These are phyloP conservation scores for Cladophialophora psammophila DNA, from an alignment of 2,329 filamentous ascomycete species.

Conservation along the genomic window DNA sequence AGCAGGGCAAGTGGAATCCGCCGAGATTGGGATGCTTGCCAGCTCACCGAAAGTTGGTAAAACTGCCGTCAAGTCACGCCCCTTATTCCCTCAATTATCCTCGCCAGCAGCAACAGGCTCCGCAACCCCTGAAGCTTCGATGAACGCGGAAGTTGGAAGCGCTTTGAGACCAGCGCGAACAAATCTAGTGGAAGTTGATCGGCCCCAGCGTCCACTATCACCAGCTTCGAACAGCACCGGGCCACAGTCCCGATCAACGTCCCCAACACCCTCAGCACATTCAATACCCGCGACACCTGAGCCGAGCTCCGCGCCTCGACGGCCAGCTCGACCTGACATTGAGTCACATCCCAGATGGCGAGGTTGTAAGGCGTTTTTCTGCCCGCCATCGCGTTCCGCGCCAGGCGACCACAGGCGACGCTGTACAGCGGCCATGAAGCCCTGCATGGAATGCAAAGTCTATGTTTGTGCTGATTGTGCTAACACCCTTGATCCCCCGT, in stretches of 20 bases:
- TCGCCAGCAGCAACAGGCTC: not conserved
- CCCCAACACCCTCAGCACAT: constrained; percentile 49
- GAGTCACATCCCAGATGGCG: constrained; percentile 49
- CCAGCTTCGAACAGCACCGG: constrained; percentile 44
- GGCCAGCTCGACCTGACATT: constrained; percentile 13
- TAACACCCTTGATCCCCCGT: constrained; percentile 37
- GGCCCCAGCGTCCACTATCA: constrained; percentile 37
- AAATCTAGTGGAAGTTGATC: constrained; percentile 37
- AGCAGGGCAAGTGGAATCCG: not conserved
- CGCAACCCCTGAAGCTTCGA: constrained; percentile 8
- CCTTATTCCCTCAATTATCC: not conserved
- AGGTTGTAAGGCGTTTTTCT: constrained; percentile 59
- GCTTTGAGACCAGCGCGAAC: constrained; percentile 22
- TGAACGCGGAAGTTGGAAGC: constrained; percentile 18
- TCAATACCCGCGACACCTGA: constrained; percentile 51
- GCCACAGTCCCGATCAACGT: constrained; percentile 49
- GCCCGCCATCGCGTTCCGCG: constrained; percentile 50
- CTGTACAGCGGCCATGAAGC: constrained; percentile 52
- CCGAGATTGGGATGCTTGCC: not conserved
- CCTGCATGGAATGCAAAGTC: constrained; percentile 56
- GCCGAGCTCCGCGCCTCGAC: constrained; percentile 46
- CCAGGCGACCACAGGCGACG: constrained; percentile 55
- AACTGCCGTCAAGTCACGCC: not conserved
- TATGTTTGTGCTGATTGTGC: constrained; percentile 57
- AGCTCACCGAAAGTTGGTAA: constrained; percentile 14